Evolutionary conservation across 2,329 filamentous ascomycete species (phyloP), one percentile per base, ranked within the genome.

Genomic region (Colletotrichum tropicale): DNA sequence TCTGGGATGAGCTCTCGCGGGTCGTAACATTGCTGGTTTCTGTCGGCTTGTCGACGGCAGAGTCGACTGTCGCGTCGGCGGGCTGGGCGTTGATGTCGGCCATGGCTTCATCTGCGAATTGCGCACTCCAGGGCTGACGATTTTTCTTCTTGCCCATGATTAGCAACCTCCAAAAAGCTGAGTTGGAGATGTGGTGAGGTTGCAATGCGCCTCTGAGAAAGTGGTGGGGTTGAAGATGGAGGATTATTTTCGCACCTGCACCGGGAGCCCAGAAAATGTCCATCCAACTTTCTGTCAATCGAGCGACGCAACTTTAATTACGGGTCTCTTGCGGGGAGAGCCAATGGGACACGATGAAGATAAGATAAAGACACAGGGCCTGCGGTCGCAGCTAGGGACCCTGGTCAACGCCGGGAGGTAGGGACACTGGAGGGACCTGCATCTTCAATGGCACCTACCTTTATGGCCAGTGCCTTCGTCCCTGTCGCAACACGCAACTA

Each of bases 1-100:
- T 80, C 26, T 71, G 77, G 7, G 77, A 70, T 36, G 77, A 76
- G 62, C 67, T 65, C 32, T 77, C 74, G 24, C 62, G 70, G 6
- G 66, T 43, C 28, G 43, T 21, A 26, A 18, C 15, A 13, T 65
- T 58, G 21, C 56, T 52, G 32, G 36, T 52, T 9, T 26, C 32
- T 9, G 52, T 58, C 30, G 38, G 21, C 66, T 28, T 68, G 48
- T 66, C 38, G 26, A 48, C 48, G 5, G 65, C 43, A 26, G 65
- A 18, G 30, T 48, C 61, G 30, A 64, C 43, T 12, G 43, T 55
- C 30, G 48, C 36, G 43, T 65, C 58, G 24, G 30, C 18, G 10
- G 55, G 34, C 36, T 67, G 74, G 55, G 62, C 16, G 28, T 28
- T 24, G 26, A 21, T 26, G 24, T 56, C 65, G 8, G 30, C 18